These are phyloP conservation scores for Naganishia liquefaciens DNA, from an alignment of 1,284 basidiomycete species.

Conservation along the genomic window DNA sequence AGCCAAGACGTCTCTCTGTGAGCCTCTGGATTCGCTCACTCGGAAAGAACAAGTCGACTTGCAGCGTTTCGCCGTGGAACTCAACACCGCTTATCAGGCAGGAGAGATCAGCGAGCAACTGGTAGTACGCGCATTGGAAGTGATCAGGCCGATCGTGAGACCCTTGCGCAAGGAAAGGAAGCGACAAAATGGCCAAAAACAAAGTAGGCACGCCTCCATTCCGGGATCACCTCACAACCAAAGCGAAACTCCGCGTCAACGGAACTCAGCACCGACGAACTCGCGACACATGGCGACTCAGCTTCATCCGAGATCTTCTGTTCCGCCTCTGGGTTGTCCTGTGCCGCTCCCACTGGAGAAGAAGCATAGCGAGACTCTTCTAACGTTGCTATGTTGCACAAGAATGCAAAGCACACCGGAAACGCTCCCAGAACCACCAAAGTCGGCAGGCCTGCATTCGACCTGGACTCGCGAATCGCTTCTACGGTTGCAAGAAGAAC, in stretches of 20 bases:
- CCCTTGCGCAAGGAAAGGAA: constrained; percentile 15
- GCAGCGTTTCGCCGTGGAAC: not conserved
- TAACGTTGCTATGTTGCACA: not conserved
- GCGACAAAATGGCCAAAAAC: not conserved
- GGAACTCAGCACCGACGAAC: not conserved
- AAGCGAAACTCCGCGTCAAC: not conserved
- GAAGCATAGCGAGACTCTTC: constrained; percentile 1
- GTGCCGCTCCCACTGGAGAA: constrained; percentile 18
- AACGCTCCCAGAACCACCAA: not conserved
- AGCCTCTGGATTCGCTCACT: not conserved
- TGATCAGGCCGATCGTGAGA: constrained; percentile 22
- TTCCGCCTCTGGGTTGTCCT: constrained; percentile 15
- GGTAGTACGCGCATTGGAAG: constrained; percentile 3
- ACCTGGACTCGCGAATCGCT: constrained; percentile 12
- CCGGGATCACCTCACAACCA: not conserved
- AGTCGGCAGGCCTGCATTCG: not conserved
- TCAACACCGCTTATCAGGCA: not conserved
- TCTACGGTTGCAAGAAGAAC: constrained; percentile 6
- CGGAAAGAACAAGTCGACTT: not conserved
- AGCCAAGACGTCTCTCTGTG: not conserved
- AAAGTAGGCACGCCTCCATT: not conserved
- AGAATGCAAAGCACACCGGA: not conserved
- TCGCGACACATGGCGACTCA: constrained; percentile 15
- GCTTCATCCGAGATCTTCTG: not conserved
- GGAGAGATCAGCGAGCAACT: not conserved